Evolutionary conservation across 495 filamentous ascomycete genomes (phyloP).

Genomic region (Penicillium dipodomyicola): DNA sequence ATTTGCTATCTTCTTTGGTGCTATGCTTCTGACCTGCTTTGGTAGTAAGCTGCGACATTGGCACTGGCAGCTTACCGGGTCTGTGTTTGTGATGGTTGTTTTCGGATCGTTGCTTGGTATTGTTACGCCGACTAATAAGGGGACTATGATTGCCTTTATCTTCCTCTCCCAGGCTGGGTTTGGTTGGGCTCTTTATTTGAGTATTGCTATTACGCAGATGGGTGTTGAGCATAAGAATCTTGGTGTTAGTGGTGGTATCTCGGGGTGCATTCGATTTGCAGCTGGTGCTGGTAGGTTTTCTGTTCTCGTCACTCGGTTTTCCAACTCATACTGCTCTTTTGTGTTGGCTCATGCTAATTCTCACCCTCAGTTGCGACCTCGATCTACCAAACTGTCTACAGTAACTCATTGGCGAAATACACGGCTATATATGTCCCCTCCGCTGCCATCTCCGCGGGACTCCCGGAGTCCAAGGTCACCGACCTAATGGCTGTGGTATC

Average conservation of each 20-base stretch:
- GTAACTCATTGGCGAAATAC: slow-evolving; percentile 20
- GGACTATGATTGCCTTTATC: slow-evolving; percentile 27
- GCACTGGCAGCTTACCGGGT: slow-evolving; percentile 30
- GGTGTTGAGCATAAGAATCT: slow-evolving; percentile 30
- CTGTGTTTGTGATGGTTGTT: slow-evolving; percentile 28
- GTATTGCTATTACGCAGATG: slow-evolving; percentile 29
- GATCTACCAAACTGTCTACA: slow-evolving; percentile 26
- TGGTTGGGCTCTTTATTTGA: slow-evolving; percentile 27
- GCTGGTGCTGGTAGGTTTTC: slow-evolving; percentile 25
- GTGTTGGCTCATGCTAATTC: neutral
- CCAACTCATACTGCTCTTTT: neutral
- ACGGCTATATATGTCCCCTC: slow-evolving; percentile 18
- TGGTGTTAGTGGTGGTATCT: slow-evolving; percentile 28
- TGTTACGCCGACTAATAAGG: slow-evolving; percentile 26
- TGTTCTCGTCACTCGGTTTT: neutral
- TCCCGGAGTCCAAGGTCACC: slow-evolving; percentile 19
- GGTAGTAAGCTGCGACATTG: slow-evolving; percentile 25
- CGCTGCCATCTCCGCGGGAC: slow-evolving; percentile 22
- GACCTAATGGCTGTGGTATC: slow-evolving; percentile 19
- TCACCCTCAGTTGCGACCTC: slow-evolving; percentile 21
- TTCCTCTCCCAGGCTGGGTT: slow-evolving; percentile 30
- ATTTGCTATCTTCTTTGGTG: slow-evolving; percentile 25
- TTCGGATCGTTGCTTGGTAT: slow-evolving; percentile 25
- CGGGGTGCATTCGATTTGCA: slow-evolving; percentile 27
- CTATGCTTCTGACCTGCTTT: slow-evolving; percentile 22